phyloP scores from a whole-genome alignment of 805 yeast species.

The Diddensiella transvaalensis region DNA sequence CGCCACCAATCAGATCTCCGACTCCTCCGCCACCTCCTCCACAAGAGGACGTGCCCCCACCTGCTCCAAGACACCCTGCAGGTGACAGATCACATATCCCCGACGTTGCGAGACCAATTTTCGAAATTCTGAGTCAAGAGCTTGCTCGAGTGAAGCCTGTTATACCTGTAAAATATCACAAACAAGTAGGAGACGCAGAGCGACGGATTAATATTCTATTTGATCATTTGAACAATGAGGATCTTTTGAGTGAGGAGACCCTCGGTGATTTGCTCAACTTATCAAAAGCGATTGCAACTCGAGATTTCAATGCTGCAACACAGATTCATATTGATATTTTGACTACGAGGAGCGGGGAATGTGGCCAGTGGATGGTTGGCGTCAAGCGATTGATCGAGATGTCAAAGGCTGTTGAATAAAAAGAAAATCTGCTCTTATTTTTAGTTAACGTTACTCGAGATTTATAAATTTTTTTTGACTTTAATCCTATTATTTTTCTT shows the following conservation, averaged over 20 bases:
- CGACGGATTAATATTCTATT: constrained; percentile 73
- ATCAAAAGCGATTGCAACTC: constrained; percentile 46
- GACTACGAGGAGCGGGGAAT: constrained; percentile 62
- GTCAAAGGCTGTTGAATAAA: constrained; percentile 29
- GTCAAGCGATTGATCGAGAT: constrained; percentile 82
- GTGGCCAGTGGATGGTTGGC: constrained; percentile 92
- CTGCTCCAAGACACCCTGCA: constrained; percentile 42
- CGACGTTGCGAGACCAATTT: constrained; percentile 54
- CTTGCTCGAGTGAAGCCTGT: constrained; percentile 63
- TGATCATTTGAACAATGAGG: constrained; percentile 73
- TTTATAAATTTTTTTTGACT: not conserved
- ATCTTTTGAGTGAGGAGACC: constrained; percentile 56
- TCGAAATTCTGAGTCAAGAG: constrained; percentile 50
- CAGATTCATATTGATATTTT: constrained; percentile 50
- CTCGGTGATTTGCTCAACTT: constrained; percentile 51
- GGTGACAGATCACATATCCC: constrained; percentile 73
- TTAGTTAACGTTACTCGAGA: not conserved
- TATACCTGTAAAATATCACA: constrained; percentile 68
- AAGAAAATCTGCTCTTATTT: too few relatives aligned
- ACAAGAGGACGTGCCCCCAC: constrained; percentile 16
- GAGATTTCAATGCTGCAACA: constrained; percentile 59
- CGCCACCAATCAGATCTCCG: constrained; percentile 17
- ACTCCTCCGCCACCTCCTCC: constrained; percentile 24
- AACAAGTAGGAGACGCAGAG: constrained; percentile 76
- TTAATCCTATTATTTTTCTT: not conserved